These are phyloP conservation scores for Trichomonas gallinae DNA, from an alignment of 208 protist species.

Conservation along the genomic window DNA sequence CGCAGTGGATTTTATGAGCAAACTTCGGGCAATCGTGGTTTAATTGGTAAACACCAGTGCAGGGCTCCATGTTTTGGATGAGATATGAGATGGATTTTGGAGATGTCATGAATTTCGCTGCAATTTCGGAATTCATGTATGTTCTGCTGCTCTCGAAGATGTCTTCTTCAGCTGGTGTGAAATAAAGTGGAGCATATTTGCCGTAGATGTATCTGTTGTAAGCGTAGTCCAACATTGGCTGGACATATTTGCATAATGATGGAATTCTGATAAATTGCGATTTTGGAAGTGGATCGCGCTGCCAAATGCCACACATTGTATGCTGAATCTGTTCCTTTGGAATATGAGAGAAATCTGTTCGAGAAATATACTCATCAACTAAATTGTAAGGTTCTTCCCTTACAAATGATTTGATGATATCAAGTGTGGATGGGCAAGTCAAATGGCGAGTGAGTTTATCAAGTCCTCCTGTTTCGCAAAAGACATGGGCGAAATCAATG, in stretches of 20 bases:
- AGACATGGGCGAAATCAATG: neutral
- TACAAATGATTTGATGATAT: neutral
- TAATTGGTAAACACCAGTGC: neutral
- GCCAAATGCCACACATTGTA: neutral
- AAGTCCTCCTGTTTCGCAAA: neutral
- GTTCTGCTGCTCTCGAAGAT: neutral
- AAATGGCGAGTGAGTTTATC: neutral
- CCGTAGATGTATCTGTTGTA: neutral
- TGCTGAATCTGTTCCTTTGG: neutral
- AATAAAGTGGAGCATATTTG: neutral
- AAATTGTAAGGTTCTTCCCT: neutral
- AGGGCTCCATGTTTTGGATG: neutral
- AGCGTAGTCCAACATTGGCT: neutral
- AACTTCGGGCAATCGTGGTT: neutral
- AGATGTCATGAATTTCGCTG: neutral
- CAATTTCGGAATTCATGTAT: neutral
- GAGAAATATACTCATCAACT: neutral
- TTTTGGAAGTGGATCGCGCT: neutral
- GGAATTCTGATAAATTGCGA: neutral
- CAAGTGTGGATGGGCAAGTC: neutral
- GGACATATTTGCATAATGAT: neutral
- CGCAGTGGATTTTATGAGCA: neutral
- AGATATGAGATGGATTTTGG: neutral
- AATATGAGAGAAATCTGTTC: neutral
- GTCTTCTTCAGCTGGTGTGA: neutral